A percentile compares a stretch with the other conserved stretches of the same genome.
These are phyloP conservation scores for Garcia nutans DNA, from an alignment of 345 rosid genomes.

Conservation along the genomic window DNA sequence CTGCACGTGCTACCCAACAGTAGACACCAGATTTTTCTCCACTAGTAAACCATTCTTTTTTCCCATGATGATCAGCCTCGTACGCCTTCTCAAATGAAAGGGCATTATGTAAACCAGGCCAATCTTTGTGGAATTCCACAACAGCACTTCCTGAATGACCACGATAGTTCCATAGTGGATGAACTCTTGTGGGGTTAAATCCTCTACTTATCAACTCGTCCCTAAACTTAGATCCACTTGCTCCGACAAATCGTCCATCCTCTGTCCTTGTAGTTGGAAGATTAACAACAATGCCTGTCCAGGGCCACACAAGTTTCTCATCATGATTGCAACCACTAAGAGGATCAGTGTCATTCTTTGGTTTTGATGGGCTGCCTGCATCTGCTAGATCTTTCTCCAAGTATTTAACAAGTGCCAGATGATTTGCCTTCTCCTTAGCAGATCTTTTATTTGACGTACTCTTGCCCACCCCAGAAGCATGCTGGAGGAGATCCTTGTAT, in stretches of 20 bases:
- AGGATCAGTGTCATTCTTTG: conserved; percentile 26
- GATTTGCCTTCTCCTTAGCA: conserved; percentile 69
- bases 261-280: conserved; percentile 60
- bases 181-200: conserved; percentile 79
- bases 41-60: conserved; percentile 57
- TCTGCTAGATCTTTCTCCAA: conserved; percentile 53
- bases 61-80: conserved; percentile 79
- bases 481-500: conserved; percentile 77
- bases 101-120: conserved; percentile 94
- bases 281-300: conserved; percentile 83
- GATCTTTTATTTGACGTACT: conserved; percentile 73
- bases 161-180: conserved; percentile 72
- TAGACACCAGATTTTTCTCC: conserved; percentile 56
- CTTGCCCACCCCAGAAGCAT: conserved; percentile 93
- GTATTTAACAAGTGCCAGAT: conserved; percentile 77
- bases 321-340: conserved; percentile 44
- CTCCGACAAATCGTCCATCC: conserved; percentile 69
- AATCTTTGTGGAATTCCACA: conserved; percentile 85
- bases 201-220: conserved; percentile 74
- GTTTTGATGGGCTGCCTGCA: conserved; percentile 23
- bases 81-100: conserved; percentile 81
- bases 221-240: conserved; percentile 82
- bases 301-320: conserved; percentile 84
- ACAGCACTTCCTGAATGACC: conserved; percentile 89
- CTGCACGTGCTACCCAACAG: conserved; percentile 93